Percentiles rank a stretch among this genome's conserved stretches.
Evolutionary conservation across 2,329 filamentous ascomycete genomes (phyloP).

Genomic region (Mycocentrospora acerina): DNA sequence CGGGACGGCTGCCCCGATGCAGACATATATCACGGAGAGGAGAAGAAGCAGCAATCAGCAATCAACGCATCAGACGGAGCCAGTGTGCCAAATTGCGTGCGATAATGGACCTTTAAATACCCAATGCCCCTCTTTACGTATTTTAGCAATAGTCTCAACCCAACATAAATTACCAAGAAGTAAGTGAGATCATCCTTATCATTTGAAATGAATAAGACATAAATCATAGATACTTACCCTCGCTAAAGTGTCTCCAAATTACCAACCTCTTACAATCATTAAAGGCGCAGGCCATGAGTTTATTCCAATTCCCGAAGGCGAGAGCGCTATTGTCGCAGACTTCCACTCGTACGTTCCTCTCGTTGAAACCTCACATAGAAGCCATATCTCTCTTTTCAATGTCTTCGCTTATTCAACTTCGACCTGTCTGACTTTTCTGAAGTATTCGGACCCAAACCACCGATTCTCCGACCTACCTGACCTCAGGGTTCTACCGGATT

Average conservation of each 20-base stretch:
- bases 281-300: conserved; percentile 27
- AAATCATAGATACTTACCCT: not conserved
- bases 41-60: conserved; percentile 2
- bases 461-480: conserved; percentile 23
- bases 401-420: too few relatives aligned
- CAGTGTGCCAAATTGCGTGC: not conserved
- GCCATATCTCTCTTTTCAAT: too few relatives aligned
- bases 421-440: not conserved
- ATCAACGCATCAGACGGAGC: conserved; percentile 7
- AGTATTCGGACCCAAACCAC: conserved; percentile 23
- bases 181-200: not conserved
- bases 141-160: not conserved
- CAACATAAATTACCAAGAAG: not conserved
- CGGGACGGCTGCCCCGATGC: conserved; percentile 19
- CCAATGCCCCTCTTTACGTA: not conserved
- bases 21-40: conserved; percentile 19
- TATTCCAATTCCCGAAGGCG: conserved; percentile 26
- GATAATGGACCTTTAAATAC: not conserved
- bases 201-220: not conserved
- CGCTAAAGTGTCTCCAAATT: conserved; percentile 13
- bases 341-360: conserved; percentile 22
- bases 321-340: conserved; percentile 27
- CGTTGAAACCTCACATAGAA: not conserved
- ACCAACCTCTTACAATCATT: conserved; percentile 27
- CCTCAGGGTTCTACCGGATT: conserved; percentile 30